Evolutionary conservation across 176 grass and related monocot genomes (phyloP), one percentile per base, ranked within the genome.

Genomic region (Dendrocalamus sinicus): DNA sequence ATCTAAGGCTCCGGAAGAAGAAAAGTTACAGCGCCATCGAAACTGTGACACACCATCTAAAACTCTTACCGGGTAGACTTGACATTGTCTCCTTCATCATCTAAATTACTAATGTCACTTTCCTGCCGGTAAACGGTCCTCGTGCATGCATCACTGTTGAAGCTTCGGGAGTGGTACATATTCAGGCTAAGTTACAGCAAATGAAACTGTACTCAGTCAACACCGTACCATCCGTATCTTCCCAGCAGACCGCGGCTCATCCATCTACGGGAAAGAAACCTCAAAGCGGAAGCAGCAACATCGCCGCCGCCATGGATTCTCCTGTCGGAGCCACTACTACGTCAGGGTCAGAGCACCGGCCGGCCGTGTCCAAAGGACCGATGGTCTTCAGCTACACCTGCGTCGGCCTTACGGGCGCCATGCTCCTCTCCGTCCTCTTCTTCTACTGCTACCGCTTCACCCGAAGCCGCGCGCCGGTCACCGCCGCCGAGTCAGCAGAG

Each of bases 371-470:
- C n/a, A 54, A 8, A 47, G 88, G 83, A 7, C 77, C 83, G 45
- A 7, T 62, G 17, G 63, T 86, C 64, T 90, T 90, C 78, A 77
- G 88, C 83, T 86, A 82, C 88, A 82, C 73, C 72, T 90, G 88
- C 65, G 46, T 65, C 54, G 78, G 83, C 54, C 72, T 90, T 54
- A 77, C 83, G 4, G 72, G 78, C 45, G 41, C 46, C 9, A 24
- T 45, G 35, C 44, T 90, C 23, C 14, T 90, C 83, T 45, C 52
- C 54, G 72, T 86, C 72, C 0, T 71, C 54, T 4, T 72, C 54
- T 90, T 86, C 83, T 90, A 55, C 78, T 86, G 72, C 78, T 77
- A 86, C 17, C 64, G 63, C 0, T 6, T 41, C 6, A 2, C 77
- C 45, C 78, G 83, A 35, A 64, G 79, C 11, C 71, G 88, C 4